phyloP scores from a whole-genome alignment of 495 filamentous ascomycete species.

The Penicillium simplicissimum region DNA sequence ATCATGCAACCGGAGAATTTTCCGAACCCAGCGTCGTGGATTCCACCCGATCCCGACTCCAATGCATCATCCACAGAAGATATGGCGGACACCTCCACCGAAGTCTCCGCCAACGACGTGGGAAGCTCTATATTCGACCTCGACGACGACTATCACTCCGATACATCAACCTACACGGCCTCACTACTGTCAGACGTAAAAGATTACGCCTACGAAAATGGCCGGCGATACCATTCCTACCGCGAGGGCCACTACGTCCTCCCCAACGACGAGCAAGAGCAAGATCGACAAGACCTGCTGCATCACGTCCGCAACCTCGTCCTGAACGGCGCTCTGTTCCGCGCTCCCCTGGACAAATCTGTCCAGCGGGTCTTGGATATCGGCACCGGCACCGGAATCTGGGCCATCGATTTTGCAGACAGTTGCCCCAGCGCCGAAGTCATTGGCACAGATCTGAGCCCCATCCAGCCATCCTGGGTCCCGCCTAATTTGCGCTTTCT shows the following conservation, averaged over 20 bases:
- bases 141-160: slow-evolving; percentile 19
- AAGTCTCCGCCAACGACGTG: slow-evolving; percentile 15
- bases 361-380: slow-evolving; percentile 65
- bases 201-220: slow-evolving; percentile 53
- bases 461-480: slow-evolving; percentile 38
- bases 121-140: slow-evolving; percentile 26
- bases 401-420: slow-evolving; percentile 64
- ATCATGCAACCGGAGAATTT: background rate
- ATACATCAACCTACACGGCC: slow-evolving; percentile 28
- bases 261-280: slow-evolving; percentile 42
- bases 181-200: slow-evolving; percentile 30
- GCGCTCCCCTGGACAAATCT: slow-evolving; percentile 58
- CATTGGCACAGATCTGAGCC: slow-evolving; percentile 34
- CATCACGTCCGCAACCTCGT: slow-evolving; percentile 53
- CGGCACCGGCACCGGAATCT: slow-evolving; percentile 67
- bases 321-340: slow-evolving; percentile 56
- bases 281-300: slow-evolving; percentile 47
- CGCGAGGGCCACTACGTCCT: slow-evolving; percentile 64
- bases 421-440: slow-evolving; percentile 55
- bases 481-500: slow-evolving; percentile 50
- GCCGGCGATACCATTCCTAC: slow-evolving; percentile 67
- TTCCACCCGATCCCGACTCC: background rate
- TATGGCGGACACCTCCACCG: slow-evolving; percentile 16
- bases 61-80: background rate
- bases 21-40: background rate